Percentiles rank a stretch among this genome's conserved stretches.
Conservation (phyloP, 2,329 filamentous ascomycete genomes). For the Alternaria incomplexa region DNA sequence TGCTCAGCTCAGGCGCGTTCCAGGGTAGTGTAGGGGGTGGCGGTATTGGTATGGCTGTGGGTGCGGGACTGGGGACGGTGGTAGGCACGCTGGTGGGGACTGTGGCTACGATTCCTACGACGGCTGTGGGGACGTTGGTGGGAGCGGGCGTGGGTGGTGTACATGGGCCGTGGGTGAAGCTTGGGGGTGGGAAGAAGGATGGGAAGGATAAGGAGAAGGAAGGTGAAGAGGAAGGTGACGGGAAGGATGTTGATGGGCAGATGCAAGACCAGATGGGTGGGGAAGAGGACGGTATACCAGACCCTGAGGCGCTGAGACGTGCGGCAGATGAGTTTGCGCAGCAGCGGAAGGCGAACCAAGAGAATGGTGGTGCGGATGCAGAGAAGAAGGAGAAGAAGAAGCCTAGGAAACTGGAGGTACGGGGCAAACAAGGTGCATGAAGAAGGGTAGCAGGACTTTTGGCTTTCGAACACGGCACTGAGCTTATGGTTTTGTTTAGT, state of each 20-base stretch:
- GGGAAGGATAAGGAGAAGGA: slow-evolving; percentile 9
- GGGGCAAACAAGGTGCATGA: slow-evolving; percentile 12
- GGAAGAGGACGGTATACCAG: slow-evolving; percentile 30
- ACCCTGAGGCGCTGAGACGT: slow-evolving; percentile 31
- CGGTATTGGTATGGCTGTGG: slow-evolving; percentile 51
- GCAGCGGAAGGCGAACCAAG: slow-evolving; percentile 4
- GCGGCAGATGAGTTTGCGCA: slow-evolving; percentile 24
- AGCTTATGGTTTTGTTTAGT: not conserved
- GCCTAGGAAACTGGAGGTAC: slow-evolving; percentile 37
- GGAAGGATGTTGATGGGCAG: slow-evolving; percentile 6
- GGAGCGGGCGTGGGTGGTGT: slow-evolving; percentile 51
- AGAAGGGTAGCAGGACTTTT: not conserved
- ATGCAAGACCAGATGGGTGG: not conserved
- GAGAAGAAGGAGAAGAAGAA: slow-evolving; percentile 24
- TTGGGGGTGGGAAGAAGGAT: slow-evolving; percentile 32
- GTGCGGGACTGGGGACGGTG: slow-evolving; percentile 50
- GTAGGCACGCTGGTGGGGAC: slow-evolving; percentile 50
- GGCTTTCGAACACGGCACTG: not conserved
- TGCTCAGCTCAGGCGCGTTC: slow-evolving; percentile 46
- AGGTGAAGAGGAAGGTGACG: slow-evolving; percentile 11
- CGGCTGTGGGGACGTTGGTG: slow-evolving; percentile 49
- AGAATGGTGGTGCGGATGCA: slow-evolving; percentile 1
- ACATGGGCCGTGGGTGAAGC: slow-evolving; percentile 53
- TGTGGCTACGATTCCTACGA: slow-evolving; percentile 49
- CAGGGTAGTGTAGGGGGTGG: slow-evolving; percentile 51